Evolutionary conservation across 495 filamentous ascomycete genomes (phyloP).

Genomic region (Penicillium arizonense): DNA sequence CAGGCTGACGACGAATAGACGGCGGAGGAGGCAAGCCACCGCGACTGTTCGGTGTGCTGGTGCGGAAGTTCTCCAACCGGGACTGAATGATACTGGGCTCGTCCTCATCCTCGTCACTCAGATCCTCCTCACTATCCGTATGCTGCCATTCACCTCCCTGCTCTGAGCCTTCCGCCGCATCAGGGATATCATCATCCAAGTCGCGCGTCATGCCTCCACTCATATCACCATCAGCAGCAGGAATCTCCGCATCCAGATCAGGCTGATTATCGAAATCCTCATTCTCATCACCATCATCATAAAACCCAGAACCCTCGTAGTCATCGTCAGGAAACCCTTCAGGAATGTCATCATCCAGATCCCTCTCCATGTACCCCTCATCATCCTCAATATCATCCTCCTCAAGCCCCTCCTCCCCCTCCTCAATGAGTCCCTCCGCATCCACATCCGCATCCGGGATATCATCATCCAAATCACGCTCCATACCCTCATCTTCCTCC

Average conservation of each 20-base stretch:
- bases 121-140: slow-evolving; percentile 78
- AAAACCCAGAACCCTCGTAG: slow-evolving; percentile 37
- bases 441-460: slow-evolving; percentile 44
- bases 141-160: slow-evolving; percentile 57
- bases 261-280: slow-evolving; percentile 41
- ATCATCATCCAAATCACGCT: slow-evolving; percentile 49
- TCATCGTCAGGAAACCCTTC: slow-evolving; percentile 48
- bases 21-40: slow-evolving; percentile 31
- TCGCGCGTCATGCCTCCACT: slow-evolving; percentile 30
- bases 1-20: slow-evolving; percentile 20
- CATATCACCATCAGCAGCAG: slow-evolving; percentile 32
- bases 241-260: slow-evolving; percentile 45
- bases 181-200: slow-evolving; percentile 45
- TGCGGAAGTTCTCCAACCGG: slow-evolving; percentile 33
- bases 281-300: slow-evolving; percentile 30
- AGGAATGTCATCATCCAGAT: slow-evolving; percentile 53
- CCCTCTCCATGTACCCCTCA: slow-evolving; percentile 43
- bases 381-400: slow-evolving; percentile 39
- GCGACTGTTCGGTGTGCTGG: slow-evolving; percentile 39
- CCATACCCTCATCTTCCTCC: slow-evolving; percentile 38
- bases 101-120: slow-evolving; percentile 48
- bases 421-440: slow-evolving; percentile 39
- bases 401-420: slow-evolving; percentile 41
- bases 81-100: slow-evolving; percentile 25
- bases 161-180: slow-evolving; percentile 32